phyloP scores from a whole-genome alignment of 768 basidiomycete species.

The Suillus luteus region DNA sequence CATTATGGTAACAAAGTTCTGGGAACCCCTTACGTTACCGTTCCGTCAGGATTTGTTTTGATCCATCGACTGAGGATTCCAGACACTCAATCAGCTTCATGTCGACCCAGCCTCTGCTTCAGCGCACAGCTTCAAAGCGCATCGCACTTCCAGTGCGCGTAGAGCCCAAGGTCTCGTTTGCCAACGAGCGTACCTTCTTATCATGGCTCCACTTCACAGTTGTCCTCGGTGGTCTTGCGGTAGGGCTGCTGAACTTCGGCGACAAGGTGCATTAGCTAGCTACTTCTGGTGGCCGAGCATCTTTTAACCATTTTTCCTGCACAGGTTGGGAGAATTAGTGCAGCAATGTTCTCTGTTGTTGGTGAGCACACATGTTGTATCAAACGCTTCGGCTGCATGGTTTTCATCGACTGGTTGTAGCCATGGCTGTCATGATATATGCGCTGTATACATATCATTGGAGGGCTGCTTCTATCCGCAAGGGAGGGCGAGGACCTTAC shows the following conservation, averaged over 20 bases:
- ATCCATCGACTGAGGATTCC: neutral
- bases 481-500: slow-evolving; percentile 91
- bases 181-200: slow-evolving; percentile 93
- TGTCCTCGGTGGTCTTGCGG: slow-evolving; percentile 93
- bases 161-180: slow-evolving; percentile 94
- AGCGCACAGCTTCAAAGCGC: slow-evolving; percentile 90
- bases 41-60: neutral
- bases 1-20: slow-evolving; percentile 9
- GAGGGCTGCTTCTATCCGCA: slow-evolving; percentile 90
- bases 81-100: slow-evolving; percentile 42
- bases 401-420: slow-evolving; percentile 42
- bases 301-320: slow-evolving; percentile 7
- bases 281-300: neutral
- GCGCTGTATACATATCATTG: slow-evolving; percentile 95
- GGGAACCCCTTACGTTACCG: neutral
- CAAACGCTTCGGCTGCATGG: neutral
- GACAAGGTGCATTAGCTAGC: slow-evolving; percentile 65
- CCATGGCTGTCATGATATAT: slow-evolving; percentile 97
- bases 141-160: slow-evolving; percentile 96
- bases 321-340: slow-evolving; percentile 92
- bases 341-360: slow-evolving; percentile 94
- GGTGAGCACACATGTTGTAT: slow-evolving; percentile 51
- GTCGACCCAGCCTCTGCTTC: slow-evolving; percentile 98
- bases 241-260: slow-evolving; percentile 96
- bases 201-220: slow-evolving; percentile 99